A percentile compares a stretch with the other conserved stretches of the same genome.
These are phyloP conservation scores for Pseudopyrenochaeta lycopersici DNA, from an alignment of 2,329 filamentous ascomycete species.

Conservation along the genomic window DNA sequence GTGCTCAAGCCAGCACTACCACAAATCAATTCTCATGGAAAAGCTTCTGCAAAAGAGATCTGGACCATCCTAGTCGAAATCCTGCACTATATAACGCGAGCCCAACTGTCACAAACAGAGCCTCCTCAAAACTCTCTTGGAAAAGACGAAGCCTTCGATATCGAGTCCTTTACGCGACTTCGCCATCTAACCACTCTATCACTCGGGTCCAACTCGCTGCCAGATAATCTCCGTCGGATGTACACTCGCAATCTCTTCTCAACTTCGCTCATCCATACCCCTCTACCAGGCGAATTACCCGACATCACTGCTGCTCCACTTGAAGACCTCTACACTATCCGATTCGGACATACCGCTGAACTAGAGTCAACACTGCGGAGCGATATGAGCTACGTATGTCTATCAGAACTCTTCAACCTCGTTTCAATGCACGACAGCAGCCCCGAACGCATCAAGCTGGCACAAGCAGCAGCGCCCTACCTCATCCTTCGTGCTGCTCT, in stretches of 20 bases:
- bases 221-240: constrained; percentile 71
- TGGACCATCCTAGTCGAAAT: constrained; percentile 66
- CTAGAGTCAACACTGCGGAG: constrained; percentile 70
- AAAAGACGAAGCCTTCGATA: constrained; percentile 83
- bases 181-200: constrained; percentile 76
- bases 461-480: constrained; percentile 79
- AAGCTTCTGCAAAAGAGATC: constrained; percentile 58
- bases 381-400: constrained; percentile 80
- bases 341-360: constrained; percentile 77
- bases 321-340: constrained; percentile 68
- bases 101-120: constrained; percentile 49
- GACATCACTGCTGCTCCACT: constrained; percentile 62
- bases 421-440: constrained; percentile 63
- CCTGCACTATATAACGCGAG: constrained; percentile 49
- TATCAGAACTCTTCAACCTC: constrained; percentile 72
- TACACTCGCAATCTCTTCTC: constrained; percentile 82
- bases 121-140: constrained; percentile 41
- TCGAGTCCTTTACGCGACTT: constrained; percentile 74
- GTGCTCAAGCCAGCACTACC: constrained; percentile 74
- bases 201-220: constrained; percentile 72
- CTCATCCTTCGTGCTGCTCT: constrained; percentile 83
- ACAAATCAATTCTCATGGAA: constrained; percentile 34
- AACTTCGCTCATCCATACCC: constrained; percentile 80
- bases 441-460: constrained; percentile 66
- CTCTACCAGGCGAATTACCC: constrained; percentile 69